Evolutionary conservation across 257 asterid species (phyloP).

Genomic region (Nemophila menziesii): DNA sequence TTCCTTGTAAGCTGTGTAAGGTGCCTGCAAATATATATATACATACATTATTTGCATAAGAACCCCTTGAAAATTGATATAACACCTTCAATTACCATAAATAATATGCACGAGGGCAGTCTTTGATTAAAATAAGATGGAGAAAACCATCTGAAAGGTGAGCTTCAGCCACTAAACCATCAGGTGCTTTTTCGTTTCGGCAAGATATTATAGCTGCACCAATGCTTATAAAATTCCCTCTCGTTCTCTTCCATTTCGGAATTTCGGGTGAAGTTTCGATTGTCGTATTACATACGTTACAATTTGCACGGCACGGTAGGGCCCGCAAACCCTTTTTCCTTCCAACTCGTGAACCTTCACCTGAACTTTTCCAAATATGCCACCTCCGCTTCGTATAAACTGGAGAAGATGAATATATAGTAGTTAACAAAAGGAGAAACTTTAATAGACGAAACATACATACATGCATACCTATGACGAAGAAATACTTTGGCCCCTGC

Average conservation of each 20-base stretch:
- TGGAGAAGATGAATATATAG: conserved; percentile 11
- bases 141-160: conserved; percentile 93
- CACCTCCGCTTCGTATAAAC: conserved; percentile 93
- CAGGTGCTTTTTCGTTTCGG: conserved; percentile 90
- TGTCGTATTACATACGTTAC: conserved; percentile 51
- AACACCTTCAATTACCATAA: conserved; percentile 59
- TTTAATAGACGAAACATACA: neutral
- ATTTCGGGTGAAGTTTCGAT: conserved; percentile 16
- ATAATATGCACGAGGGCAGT: conserved; percentile 77
- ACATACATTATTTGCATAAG: too few species aligned
- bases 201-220: conserved; percentile 96
- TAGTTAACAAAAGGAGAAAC: neutral
- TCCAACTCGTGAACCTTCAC: conserved; percentile 24
- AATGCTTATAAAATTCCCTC: conserved; percentile 69
- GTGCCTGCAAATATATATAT: conserved; percentile 46
- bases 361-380: conserved; percentile 55
- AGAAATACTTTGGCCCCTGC: conserved; percentile 99
- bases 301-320: conserved; percentile 63
- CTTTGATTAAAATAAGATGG: conserved; percentile 71
- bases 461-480: conserved; percentile 58
- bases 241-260: conserved; percentile 50
- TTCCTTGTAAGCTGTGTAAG: conserved; percentile 73
- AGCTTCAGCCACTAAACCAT: conserved; percentile 94
- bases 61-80: too few species aligned
- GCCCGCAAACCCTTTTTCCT: conserved; percentile 26